Conservation (phyloP, 2,329 filamentous ascomycete species). For the Talaromyces sp. region DNA sequence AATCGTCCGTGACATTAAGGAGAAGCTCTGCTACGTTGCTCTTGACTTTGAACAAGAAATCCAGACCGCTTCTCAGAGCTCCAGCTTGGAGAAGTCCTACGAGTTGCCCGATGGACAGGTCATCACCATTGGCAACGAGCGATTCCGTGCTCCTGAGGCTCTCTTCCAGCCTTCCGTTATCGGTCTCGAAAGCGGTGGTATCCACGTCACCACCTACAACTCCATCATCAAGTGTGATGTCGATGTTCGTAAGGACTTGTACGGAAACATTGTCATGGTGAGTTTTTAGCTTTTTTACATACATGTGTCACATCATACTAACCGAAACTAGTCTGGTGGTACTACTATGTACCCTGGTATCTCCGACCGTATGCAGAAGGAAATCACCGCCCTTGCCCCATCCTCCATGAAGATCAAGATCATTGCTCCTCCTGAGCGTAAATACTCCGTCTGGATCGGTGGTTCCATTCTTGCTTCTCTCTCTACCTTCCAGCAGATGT, state of each 20-base stretch:
- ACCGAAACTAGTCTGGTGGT: slow-evolving; percentile 78
- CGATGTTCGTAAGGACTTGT: slow-evolving; percentile 99
- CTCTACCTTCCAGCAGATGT: slow-evolving; percentile 99
- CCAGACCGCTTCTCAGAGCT: slow-evolving; percentile 98
- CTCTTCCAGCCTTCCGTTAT: slow-evolving; percentile 98
- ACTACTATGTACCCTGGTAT: slow-evolving; percentile 99
- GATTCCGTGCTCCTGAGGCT: slow-evolving; percentile 98
- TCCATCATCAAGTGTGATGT: slow-evolving; percentile 99
- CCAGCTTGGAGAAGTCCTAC: slow-evolving; percentile 99
- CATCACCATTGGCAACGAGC: slow-evolving; percentile 99
- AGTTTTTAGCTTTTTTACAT: slow-evolving; percentile 38
- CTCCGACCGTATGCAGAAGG: slow-evolving; percentile 99
- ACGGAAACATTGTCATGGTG: slow-evolving; percentile 99
- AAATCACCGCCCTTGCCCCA: slow-evolving; percentile 98
- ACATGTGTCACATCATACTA: slow-evolving; percentile 13
- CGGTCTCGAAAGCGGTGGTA: slow-evolving; percentile 97
- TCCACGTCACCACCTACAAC: slow-evolving; percentile 99
- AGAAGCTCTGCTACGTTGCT: slow-evolving; percentile 99
- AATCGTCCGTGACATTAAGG: slow-evolving; percentile 99
- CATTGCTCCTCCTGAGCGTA: slow-evolving; percentile 99
- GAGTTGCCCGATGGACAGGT: slow-evolving; percentile 99
- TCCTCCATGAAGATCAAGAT: slow-evolving; percentile 99
- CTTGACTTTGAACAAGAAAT: slow-evolving; percentile 99
- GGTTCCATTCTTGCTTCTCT: slow-evolving; percentile 99
- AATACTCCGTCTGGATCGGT: slow-evolving; percentile 99